Evolutionary conservation across 2,329 filamentous ascomycete genomes (phyloP).

Genomic region (Pseudogymnoascus sp.): DNA sequence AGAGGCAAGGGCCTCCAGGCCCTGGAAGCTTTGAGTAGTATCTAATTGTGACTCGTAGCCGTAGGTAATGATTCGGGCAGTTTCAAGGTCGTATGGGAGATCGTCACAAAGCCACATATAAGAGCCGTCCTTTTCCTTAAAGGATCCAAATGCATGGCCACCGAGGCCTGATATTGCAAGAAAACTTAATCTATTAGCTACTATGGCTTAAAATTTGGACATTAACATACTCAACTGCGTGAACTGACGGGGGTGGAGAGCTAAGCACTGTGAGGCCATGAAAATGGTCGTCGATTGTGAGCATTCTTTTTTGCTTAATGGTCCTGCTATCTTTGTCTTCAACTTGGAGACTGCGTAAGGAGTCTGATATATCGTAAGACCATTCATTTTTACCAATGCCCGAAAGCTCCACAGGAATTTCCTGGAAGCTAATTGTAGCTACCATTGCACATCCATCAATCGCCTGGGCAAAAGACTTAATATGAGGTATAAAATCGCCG

Average conservation of each 20-base stretch:
- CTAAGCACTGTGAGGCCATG: not conserved
- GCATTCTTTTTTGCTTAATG: not conserved
- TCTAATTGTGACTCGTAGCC: slow-evolving; percentile 20
- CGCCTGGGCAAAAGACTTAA: not conserved
- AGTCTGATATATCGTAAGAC: not conserved
- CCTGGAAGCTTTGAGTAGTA: not conserved
- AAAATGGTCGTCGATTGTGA: not conserved
- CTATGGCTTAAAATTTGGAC: not conserved
- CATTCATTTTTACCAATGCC: not conserved
- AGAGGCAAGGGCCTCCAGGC: not conserved
- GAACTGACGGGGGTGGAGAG: not conserved
- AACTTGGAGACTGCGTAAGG: not conserved
- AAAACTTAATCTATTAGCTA: not conserved
- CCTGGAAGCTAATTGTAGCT: not conserved
- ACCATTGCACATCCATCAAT: not conserved
- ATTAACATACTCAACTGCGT: not conserved
- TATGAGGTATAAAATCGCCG: not conserved
- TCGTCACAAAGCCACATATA: slow-evolving; percentile 12
- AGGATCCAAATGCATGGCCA: slow-evolving; percentile 13
- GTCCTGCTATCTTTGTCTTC: not conserved
- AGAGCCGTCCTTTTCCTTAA: not conserved
- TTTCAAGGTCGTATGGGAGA: slow-evolving; percentile 17
- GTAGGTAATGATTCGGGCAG: slow-evolving; percentile 23
- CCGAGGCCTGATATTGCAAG: slow-evolving; percentile 11
- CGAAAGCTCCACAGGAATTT: not conserved